A percentile compares a stretch with the other conserved stretches of the same genome.
These are phyloP conservation scores for Fusarium sp. DNA, from an alignment of 2,329 filamentous ascomycete species.

Conservation along the genomic window DNA sequence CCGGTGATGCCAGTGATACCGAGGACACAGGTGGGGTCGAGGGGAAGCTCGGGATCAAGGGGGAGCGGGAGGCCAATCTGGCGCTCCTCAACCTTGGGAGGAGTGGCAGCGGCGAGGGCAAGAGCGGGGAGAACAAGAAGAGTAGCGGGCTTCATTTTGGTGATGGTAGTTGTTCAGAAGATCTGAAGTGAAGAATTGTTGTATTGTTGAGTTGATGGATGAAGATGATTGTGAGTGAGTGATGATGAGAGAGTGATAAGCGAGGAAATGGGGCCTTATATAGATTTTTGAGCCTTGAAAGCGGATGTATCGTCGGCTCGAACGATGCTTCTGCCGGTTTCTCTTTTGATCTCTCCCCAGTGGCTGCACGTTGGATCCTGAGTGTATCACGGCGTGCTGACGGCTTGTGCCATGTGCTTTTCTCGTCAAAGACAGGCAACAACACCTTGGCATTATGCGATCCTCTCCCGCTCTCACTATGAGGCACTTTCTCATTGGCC, in stretches of 20 bases:
- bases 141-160: constrained; percentile 17
- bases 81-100: constrained; percentile 1
- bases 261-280: background rate
- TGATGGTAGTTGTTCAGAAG: background rate
- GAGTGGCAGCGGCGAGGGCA: constrained; percentile 18
- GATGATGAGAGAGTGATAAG: background rate
- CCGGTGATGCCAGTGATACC: rapidly evolving
- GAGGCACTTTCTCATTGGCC: background rate
- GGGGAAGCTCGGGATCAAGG: background rate
- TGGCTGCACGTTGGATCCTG: background rate
- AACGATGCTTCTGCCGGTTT: rapidly evolving
- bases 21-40: rapidly evolving
- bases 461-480: background rate
- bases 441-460: background rate
- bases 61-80: no score
- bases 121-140: constrained; percentile 16
- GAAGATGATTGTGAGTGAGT: constrained; percentile 7
- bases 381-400: background rate
- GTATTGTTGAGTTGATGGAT: background rate
- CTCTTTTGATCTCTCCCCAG: rapidly evolving
- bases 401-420: background rate
- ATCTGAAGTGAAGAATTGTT: background rate
- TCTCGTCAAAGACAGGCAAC: background rate
- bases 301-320: rapidly evolving
- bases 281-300: background rate